Evolutionary conservation across 306 rosid genomes (phyloP).

Genomic region (Mucuna pruriens): DNA sequence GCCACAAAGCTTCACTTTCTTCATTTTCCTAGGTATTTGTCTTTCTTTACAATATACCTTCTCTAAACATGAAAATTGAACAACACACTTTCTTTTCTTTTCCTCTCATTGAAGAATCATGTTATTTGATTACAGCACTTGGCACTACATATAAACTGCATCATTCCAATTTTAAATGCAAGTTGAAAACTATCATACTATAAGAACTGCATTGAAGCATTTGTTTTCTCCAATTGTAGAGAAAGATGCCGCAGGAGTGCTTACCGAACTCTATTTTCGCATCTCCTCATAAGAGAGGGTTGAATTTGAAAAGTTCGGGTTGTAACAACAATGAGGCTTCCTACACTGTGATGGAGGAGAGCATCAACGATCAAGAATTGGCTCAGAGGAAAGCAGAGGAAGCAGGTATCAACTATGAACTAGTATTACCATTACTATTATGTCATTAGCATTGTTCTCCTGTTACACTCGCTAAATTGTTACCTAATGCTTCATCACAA

Average conservation of each 20-base stretch:
- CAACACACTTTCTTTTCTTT: too few species aligned
- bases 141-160: background rate
- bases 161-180: background rate
- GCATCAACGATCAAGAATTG: constrained; percentile 82
- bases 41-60: background rate
- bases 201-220: background rate
- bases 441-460: background rate
- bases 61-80: too few species aligned
- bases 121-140: too few species aligned
- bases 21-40: constrained; percentile 21
- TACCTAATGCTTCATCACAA: background rate
- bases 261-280: constrained; percentile 44
- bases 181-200: background rate
- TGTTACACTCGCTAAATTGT: background rate
- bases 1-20: constrained; percentile 15
- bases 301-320: constrained; percentile 64
- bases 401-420: constrained; percentile 62
- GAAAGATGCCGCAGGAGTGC: constrained; percentile 77
- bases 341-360: constrained; percentile 55
- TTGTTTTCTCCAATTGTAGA: background rate
- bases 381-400: constrained; percentile 99
- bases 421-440: background rate
- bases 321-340: constrained; percentile 50
- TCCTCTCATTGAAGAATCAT: too few species aligned
- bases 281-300: constrained; percentile 81